phyloP scores from a whole-genome alignment of 1,284 basidiomycete species.

The Inonotus obliquus region DNA sequence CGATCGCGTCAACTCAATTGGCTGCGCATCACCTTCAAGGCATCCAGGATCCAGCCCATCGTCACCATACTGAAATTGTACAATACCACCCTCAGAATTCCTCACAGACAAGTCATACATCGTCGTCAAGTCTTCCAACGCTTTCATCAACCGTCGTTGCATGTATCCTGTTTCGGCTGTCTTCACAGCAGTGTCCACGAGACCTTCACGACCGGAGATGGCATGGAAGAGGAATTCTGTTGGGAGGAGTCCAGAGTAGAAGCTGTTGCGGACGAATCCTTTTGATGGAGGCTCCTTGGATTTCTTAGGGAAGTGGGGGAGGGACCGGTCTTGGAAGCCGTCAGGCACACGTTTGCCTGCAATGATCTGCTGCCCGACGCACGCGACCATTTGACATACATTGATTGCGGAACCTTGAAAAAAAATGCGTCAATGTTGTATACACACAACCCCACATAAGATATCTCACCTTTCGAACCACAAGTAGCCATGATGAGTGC shows the following conservation, averaged over 20 bases:
- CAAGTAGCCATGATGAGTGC: slow-evolving; percentile 99
- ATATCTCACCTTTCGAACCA: slow-evolving; percentile 85
- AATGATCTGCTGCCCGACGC: slow-evolving; percentile 99
- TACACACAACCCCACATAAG: not conserved
- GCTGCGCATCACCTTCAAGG: slow-evolving; percentile 90
- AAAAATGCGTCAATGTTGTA: not conserved
- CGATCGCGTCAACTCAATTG: slow-evolving; percentile 84
- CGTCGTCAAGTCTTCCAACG: slow-evolving; percentile 93
- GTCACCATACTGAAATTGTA: slow-evolving; percentile 97
- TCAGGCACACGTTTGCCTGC: slow-evolving; percentile 97
- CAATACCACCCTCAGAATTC: slow-evolving; percentile 94
- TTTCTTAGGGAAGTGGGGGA: slow-evolving; percentile 98
- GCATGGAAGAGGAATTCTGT: slow-evolving; percentile 99
- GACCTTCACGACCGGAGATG: slow-evolving; percentile 96
- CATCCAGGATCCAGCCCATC: slow-evolving; percentile 97
- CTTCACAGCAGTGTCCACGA: slow-evolving; percentile 99
- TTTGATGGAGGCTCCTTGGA: slow-evolving; percentile 96
- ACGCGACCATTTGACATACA: slow-evolving; percentile 99
- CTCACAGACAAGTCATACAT: slow-evolving; percentile 98
- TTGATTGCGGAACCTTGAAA: slow-evolving; percentile 92
- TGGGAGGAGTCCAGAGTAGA: slow-evolving; percentile 91
- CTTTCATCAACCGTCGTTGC: slow-evolving; percentile 99
- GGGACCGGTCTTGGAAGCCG: slow-evolving; percentile 98
- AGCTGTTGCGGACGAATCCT: slow-evolving; percentile 97
- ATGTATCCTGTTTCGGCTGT: slow-evolving; percentile 99